phyloP scores from a whole-genome alignment of 768 basidiomycete species.

The Kwoniella sp. region DNA sequence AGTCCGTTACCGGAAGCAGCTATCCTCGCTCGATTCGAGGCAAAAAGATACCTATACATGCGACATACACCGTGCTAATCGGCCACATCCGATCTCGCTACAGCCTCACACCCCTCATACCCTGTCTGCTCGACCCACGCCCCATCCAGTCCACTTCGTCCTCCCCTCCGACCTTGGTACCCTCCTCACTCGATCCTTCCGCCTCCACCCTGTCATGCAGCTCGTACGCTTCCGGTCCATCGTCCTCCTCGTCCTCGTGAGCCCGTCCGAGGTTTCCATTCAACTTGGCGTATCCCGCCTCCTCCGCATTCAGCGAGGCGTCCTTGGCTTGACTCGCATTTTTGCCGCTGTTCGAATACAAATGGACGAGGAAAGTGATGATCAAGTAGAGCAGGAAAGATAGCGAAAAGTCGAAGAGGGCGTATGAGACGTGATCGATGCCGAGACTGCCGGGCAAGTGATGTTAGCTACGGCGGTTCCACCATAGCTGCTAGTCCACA shows the following conservation, averaged over 20 bases:
- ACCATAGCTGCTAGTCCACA: background rate
- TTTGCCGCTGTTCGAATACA: conserved; percentile 54
- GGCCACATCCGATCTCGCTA: background rate
- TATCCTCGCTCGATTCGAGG: background rate
- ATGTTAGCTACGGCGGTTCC: background rate
- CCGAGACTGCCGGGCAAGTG: conserved; percentile 46
- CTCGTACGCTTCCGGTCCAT: conserved; percentile 36
- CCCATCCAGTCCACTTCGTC: conserved; percentile 39
- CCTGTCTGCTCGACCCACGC: background rate
- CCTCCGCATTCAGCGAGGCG: conserved; percentile 10
- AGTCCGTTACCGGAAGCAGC: background rate
- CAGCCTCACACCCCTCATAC: conserved; percentile 3
- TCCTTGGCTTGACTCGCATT: conserved; percentile 18
- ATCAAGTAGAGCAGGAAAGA: conserved; percentile 75
- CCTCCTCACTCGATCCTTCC: conserved; percentile 21
- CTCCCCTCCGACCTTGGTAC: conserved; percentile 19
- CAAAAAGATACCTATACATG: background rate
- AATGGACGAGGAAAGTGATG: conserved; percentile 64
- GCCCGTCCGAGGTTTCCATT: background rate
- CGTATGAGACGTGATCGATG: conserved; percentile 90
- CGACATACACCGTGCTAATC: background rate
- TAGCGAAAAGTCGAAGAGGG: conserved; percentile 64
- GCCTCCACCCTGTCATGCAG: conserved; percentile 17
- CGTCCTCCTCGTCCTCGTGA: conserved; percentile 8
- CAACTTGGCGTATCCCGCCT: conserved; percentile 37